phyloP scores from a whole-genome alignment of 495 filamentous ascomycete genomes.

The Aspergillus bertholletiae region DNA sequence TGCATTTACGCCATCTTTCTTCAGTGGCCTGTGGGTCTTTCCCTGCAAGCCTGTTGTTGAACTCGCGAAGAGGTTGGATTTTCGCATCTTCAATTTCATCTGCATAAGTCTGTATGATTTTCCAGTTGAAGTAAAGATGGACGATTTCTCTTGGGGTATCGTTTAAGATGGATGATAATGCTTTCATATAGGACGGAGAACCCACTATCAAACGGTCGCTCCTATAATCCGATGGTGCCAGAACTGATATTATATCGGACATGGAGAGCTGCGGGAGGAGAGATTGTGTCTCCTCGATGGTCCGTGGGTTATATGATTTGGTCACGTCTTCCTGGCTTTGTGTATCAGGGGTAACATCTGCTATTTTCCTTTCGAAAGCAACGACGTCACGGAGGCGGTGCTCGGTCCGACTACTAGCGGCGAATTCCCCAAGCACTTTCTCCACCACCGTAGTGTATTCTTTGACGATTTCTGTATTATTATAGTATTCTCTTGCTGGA shows the following conservation, averaged over 20 bases:
- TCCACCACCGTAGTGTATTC: constrained; percentile 51
- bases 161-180: constrained; percentile 44
- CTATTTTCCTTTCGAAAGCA: constrained; percentile 58
- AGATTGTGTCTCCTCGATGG: constrained; percentile 46
- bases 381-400: constrained; percentile 46
- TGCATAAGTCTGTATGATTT: constrained; percentile 51
- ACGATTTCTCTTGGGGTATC: constrained; percentile 45
- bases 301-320: constrained; percentile 56
- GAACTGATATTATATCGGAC: constrained; percentile 44
- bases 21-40: constrained; percentile 60
- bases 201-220: constrained; percentile 53
- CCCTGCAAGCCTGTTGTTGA: constrained; percentile 54
- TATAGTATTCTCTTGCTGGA: constrained; percentile 63
- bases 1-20: constrained; percentile 70
- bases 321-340: constrained; percentile 57
- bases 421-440: constrained; percentile 34
- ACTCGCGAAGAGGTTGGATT: constrained; percentile 53
- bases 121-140: constrained; percentile 58
- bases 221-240: constrained; percentile 50
- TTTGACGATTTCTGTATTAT: constrained; percentile 49
- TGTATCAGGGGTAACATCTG: constrained; percentile 53
- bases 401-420: constrained; percentile 19
- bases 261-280: constrained; percentile 55
- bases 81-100: constrained; percentile 54
- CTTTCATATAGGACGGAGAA: constrained; percentile 53